Conservation (phyloP, 177 flowering plant genomes). For the Vitis hybrid region DNA sequence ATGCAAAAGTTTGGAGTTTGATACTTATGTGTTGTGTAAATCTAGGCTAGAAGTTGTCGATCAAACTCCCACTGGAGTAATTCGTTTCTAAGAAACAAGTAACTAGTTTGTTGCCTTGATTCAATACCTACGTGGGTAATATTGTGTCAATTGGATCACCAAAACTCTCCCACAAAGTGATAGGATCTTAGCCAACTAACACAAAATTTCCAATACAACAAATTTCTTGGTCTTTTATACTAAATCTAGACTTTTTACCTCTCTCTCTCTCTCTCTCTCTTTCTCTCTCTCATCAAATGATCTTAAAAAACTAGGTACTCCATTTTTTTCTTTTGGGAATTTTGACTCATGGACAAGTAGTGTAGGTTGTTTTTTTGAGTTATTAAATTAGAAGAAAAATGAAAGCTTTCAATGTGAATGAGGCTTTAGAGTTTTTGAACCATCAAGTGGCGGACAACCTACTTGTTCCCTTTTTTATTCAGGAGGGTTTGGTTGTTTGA, state of each 20-base stretch:
- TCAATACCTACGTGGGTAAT: slow-evolving; percentile 28
- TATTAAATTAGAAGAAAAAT: slow-evolving; percentile 25
- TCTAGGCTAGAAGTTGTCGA: not conserved
- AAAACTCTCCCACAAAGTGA: slow-evolving; percentile 35
- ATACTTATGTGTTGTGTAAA: no score
- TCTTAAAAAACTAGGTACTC: no score
- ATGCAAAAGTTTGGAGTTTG: no score
- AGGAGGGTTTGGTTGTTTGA: slow-evolving; percentile 60
- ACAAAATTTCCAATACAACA: slow-evolving; percentile 30
- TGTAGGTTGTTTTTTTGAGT: not conserved
- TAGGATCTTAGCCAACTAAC: slow-evolving; percentile 8
- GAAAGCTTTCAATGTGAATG: slow-evolving; percentile 26
- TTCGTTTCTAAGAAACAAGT: slow-evolving; percentile 23
- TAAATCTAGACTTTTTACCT: no score
- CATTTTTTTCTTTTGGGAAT: no score
- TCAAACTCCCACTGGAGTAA: slow-evolving; percentile 38
- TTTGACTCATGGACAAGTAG: not conserved
- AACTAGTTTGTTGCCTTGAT: slow-evolving; percentile 9
- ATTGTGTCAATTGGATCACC: slow-evolving; percentile 32
- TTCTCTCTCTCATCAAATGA: no score
- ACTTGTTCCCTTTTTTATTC: slow-evolving; percentile 42
- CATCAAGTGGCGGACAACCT: slow-evolving; percentile 53
- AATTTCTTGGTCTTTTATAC: no score
- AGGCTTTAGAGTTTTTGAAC: slow-evolving; percentile 47
- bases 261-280: no score